These are phyloP conservation scores for Annulohypoxylon stygium DNA, from an alignment of 495 filamentous ascomycete genomes.

Conservation along the genomic window DNA sequence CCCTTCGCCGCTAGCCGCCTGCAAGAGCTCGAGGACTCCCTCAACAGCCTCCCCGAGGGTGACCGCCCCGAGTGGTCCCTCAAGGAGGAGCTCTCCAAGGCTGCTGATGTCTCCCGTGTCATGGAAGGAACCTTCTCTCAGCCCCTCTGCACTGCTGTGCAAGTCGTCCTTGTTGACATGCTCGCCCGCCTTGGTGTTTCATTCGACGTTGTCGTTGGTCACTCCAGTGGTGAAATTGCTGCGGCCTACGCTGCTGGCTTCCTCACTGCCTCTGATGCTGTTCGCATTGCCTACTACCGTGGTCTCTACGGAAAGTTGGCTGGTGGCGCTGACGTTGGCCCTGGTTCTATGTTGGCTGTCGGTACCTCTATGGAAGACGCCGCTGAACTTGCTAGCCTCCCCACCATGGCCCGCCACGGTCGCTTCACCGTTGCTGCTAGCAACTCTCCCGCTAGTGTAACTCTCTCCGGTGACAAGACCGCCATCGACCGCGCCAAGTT, in stretches of 20 bases:
- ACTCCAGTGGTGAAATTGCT: conserved; percentile 64
- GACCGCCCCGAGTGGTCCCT: conserved; percentile 29
- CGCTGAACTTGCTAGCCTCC: conserved; percentile 49
- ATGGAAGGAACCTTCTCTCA: conserved; percentile 50
- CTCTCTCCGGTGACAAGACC: conserved; percentile 13
- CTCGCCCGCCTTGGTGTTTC: conserved; percentile 56
- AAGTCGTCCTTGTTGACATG: conserved; percentile 62
- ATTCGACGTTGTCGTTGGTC: conserved; percentile 62
- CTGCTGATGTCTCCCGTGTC: conserved; percentile 32
- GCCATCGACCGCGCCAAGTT: conserved; percentile 40
- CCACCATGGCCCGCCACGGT: conserved; percentile 18
- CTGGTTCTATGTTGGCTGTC: conserved; percentile 68
- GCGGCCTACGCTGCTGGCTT: conserved; percentile 63
- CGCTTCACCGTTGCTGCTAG: conserved; percentile 11
- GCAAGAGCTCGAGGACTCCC: conserved; percentile 28
- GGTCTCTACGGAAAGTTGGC: conserved; percentile 52
- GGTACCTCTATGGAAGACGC: conserved; percentile 59
- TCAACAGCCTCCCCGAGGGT: conserved; percentile 14
- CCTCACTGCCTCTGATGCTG: conserved; percentile 53
- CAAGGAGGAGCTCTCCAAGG: conserved; percentile 27
- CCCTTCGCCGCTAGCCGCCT: not conserved
- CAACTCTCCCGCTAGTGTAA: conserved; percentile 11
- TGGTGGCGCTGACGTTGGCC: conserved; percentile 36
- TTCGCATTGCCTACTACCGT: conserved; percentile 65
- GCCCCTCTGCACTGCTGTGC: conserved; percentile 57